Percentiles rank a stretch among this genome's conserved stretches.
phyloP scores from a whole-genome alignment of 1,139 yeast genomes.

The Debaryomyces sp. region DNA sequence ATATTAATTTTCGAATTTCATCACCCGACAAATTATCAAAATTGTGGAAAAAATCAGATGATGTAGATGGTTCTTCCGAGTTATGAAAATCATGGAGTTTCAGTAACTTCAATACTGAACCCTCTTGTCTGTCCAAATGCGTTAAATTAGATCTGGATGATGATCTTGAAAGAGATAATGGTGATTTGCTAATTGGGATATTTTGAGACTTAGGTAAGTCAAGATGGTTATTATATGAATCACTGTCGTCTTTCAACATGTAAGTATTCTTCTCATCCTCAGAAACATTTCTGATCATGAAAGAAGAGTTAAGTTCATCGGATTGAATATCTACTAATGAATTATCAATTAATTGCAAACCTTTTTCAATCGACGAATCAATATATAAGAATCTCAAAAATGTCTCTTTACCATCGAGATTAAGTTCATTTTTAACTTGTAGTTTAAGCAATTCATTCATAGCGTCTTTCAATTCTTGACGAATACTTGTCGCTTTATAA shows the following conservation, averaged over 20 bases:
- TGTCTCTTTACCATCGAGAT: slow-evolving; percentile 72
- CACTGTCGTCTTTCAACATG: slow-evolving; percentile 7
- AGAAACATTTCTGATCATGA: slow-evolving; percentile 10
- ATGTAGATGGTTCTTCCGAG: slow-evolving; percentile 13
- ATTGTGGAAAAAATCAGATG: slow-evolving; percentile 11
- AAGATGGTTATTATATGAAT: background rate
- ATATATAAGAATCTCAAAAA: slow-evolving; percentile 66
- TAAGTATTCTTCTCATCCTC: slow-evolving; percentile 23
- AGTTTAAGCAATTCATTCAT: slow-evolving; percentile 59
- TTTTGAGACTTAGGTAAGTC: slow-evolving; percentile 11
- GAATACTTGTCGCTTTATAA: slow-evolving; percentile 42
- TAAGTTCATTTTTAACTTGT: slow-evolving; percentile 55
- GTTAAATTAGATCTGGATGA: slow-evolving; percentile 40
- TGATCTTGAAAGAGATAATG: slow-evolving; percentile 34
- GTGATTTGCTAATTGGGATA: slow-evolving; percentile 23
- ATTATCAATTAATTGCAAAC: slow-evolving; percentile 53
- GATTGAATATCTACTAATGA: slow-evolving; percentile 28
- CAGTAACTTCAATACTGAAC: slow-evolving; percentile 40
- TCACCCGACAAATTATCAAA: slow-evolving; percentile 49
- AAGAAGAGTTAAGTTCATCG: slow-evolving; percentile 6
- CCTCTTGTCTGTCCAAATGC: slow-evolving; percentile 43
- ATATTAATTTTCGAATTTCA: slow-evolving; percentile 51
- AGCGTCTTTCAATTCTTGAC: slow-evolving; percentile 51
- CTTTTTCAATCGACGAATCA: slow-evolving; percentile 71
- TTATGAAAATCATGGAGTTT: slow-evolving; percentile 26